phyloP scores from a whole-genome alignment of 148 eudicot genomes.

The Salicornia ramosissima region DNA sequence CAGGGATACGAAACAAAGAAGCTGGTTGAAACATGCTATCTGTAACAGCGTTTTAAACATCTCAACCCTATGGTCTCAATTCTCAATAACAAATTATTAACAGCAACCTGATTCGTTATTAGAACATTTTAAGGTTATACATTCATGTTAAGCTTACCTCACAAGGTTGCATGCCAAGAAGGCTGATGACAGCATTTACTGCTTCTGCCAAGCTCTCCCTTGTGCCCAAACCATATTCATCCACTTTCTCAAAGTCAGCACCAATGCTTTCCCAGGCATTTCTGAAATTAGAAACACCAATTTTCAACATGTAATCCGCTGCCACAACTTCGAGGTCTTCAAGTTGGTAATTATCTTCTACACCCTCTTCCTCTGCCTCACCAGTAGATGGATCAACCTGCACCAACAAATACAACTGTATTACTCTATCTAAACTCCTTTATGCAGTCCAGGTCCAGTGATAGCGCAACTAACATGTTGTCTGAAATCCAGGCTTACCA shows the following conservation, averaged over 20 bases:
- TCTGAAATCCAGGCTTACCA: too few relatives aligned
- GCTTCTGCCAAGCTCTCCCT: conserved; percentile 91
- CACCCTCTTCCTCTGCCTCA: conserved; percentile 94
- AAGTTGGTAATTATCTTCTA: conserved; percentile 92
- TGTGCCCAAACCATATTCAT: conserved; percentile 95
- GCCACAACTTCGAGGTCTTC: conserved; percentile 90
- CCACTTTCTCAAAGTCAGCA: conserved; percentile 67
- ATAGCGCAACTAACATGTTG: not conserved
- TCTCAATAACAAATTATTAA: too few relatives aligned
- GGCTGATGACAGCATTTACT: conserved; percentile 68
- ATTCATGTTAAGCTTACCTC: conserved; percentile 50
- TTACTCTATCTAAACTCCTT: not conserved
- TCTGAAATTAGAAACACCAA: conserved; percentile 84
- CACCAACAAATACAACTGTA: conserved; percentile 15
- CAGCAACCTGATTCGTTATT: too few relatives aligned
- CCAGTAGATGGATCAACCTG: conserved; percentile 97
- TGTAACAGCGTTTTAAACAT: too few relatives aligned
- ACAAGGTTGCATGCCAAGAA: conserved; percentile 98
- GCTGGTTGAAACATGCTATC: too few relatives aligned
- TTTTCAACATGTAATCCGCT: conserved; percentile 87
- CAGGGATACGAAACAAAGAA: too few relatives aligned
- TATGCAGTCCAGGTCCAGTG: not conserved
- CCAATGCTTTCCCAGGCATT: conserved; percentile 98
- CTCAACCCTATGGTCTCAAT: too few relatives aligned
- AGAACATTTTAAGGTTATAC: too few relatives aligned